Evolutionary conservation across 2,329 filamentous ascomycete species (phyloP).

Genomic region (Microdochium paspali): DNA sequence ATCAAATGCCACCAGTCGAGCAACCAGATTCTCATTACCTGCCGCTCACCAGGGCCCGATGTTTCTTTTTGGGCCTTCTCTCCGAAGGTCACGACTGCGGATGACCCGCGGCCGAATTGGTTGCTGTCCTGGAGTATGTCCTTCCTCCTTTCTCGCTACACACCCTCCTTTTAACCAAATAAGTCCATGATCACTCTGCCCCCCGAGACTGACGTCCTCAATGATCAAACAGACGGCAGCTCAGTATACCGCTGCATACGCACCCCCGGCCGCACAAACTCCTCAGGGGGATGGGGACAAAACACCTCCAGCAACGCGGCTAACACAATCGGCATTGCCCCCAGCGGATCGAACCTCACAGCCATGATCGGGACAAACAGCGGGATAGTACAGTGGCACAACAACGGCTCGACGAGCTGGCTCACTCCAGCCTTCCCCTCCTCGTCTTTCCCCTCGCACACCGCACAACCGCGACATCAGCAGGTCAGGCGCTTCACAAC

Average conservation of each 20-base stretch:
- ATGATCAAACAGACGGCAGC: neutral
- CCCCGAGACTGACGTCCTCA: neutral
- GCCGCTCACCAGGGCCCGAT: slow-evolving; percentile 20
- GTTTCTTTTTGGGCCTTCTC: slow-evolving; percentile 28
- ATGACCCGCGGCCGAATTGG: slow-evolving; percentile 24
- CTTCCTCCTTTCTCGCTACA: no score
- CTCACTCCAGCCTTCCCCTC: slow-evolving; percentile 15
- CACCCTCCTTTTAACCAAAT: neutral
- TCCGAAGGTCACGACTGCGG: slow-evolving; percentile 17
- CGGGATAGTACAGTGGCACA: slow-evolving; percentile 31
- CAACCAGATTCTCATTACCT: slow-evolving; percentile 31
- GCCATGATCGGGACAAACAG: slow-evolving; percentile 38
- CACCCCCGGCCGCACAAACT: slow-evolving; percentile 7
- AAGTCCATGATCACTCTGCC: no score
- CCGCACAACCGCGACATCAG: no score
- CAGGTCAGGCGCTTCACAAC: no score
- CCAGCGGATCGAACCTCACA: slow-evolving; percentile 24
- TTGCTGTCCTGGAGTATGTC: slow-evolving; percentile 15
- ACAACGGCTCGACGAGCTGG: slow-evolving; percentile 21
- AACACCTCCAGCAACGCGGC: slow-evolving; percentile 23
- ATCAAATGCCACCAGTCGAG: slow-evolving; percentile 36
- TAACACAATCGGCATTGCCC: slow-evolving; percentile 25
- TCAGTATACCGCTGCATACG: slow-evolving; percentile 2
- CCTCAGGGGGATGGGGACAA: neutral
- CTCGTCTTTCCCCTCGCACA: no score